Evolutionary conservation across 1,284 basidiomycete genomes (phyloP).

Genomic region (Singerocomus inundabilis): DNA sequence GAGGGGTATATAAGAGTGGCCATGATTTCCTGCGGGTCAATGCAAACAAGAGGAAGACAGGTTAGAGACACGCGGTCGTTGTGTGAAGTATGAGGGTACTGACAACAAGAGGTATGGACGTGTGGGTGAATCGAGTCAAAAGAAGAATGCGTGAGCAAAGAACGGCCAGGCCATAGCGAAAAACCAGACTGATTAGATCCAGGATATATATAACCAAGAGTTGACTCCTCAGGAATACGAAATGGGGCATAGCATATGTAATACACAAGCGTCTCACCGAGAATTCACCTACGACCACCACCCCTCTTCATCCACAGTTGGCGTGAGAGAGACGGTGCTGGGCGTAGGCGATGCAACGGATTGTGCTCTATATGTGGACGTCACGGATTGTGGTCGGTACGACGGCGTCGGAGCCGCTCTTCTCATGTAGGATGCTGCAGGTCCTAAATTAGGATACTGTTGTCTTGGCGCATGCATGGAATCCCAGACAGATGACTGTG

Average conservation of each 20-base stretch:
- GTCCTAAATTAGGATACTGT: slow-evolving; percentile 17
- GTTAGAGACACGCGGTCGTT: slow-evolving; percentile 8
- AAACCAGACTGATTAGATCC: slow-evolving; percentile 27
- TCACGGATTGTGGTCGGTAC: slow-evolving; percentile 35
- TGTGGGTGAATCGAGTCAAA: not conserved
- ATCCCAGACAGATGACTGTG: slow-evolving; percentile 61
- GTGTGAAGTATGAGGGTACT: slow-evolving; percentile 11
- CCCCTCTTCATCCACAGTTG: slow-evolving; percentile 68
- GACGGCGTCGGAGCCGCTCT: slow-evolving; percentile 31
- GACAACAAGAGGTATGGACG: slow-evolving; percentile 15
- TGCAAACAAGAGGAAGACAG: slow-evolving; percentile 13
- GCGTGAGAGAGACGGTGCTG: slow-evolving; percentile 67
- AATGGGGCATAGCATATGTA: slow-evolving; percentile 7
- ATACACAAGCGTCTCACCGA: slow-evolving; percentile 8
- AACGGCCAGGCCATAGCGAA: not conserved
- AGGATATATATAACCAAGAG: slow-evolving; percentile 21
- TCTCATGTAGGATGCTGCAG: slow-evolving; percentile 39
- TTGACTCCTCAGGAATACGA: slow-evolving; percentile 14
- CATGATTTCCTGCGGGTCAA: slow-evolving; percentile 25
- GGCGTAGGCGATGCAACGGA: slow-evolving; percentile 66
- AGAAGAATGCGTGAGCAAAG: not conserved
- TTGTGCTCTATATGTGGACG: slow-evolving; percentile 40
- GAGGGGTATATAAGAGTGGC: slow-evolving; percentile 37
- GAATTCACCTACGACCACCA: slow-evolving; percentile 59
- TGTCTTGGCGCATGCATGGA: slow-evolving; percentile 68